Percentiles rank a stretch among this genome's conserved stretches.
Conservation (phyloP, 2,329 filamentous ascomycete genomes). For the Colletotrichum tamarilloi region DNA sequence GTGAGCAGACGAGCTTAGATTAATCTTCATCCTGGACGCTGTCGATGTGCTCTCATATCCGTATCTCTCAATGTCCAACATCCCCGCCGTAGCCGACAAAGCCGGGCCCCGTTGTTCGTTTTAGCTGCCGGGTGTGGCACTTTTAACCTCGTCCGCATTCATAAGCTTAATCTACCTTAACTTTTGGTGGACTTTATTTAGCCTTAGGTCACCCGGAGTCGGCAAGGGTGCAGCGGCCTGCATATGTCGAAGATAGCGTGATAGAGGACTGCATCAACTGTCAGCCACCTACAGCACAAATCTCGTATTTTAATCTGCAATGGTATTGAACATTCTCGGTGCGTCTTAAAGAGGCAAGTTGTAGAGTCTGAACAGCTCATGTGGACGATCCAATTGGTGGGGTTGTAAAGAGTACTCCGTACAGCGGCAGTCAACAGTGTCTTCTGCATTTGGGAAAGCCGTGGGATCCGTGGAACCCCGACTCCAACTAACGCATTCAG, state of each 20-base stretch:
- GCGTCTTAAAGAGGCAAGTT: background rate
- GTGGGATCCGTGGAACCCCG: background rate
- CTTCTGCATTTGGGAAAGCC: no score
- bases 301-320: background rate
- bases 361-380: background rate
- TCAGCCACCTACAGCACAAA: background rate
- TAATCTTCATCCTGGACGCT: background rate
- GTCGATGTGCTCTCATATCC: slow-evolving; percentile 1
- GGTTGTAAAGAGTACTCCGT: background rate
- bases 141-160: background rate
- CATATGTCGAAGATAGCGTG: background rate
- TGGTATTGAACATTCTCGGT: background rate
- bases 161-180: background rate
- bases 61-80: background rate
- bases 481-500: background rate
- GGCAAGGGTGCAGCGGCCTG: background rate
- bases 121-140: slow-evolving; percentile 7
- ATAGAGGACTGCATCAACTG: background rate
- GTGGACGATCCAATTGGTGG: background rate
- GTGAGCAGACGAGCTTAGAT: background rate
- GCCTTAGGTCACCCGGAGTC: background rate
- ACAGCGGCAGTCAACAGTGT: no score
- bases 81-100: background rate
- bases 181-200: background rate
- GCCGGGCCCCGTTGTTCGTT: background rate